Evolutionary conservation across 257 asterid species (phyloP), one percentile per base, ranked within the genome.

Genomic region (Handroanthus guayacan): DNA sequence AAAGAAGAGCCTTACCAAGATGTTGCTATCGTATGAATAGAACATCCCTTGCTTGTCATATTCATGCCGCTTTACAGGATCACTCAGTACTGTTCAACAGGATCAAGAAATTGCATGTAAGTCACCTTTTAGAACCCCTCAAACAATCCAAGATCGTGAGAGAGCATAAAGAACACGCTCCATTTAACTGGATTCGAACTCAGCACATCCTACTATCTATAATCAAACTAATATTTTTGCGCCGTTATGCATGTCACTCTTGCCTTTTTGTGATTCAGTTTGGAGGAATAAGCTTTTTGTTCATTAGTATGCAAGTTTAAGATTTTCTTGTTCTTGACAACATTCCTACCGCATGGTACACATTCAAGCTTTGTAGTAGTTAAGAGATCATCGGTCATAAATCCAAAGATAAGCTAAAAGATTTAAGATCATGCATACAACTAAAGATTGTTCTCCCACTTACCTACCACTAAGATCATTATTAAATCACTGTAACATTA

Each of bases 41-140:
- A 88, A 81, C 84, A 89, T 82, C 78, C 97, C 99, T 56, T 88
- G 84, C 84, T 82, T 87, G 89, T 95, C 98, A 84, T 93, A 95
- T 78, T 93, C 97, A 9, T 44, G 89, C 68, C 99, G 90, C 73
- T 91, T 91, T 75, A 65, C 84, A n/a, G 98, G 98, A 86, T 95
- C 96, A 41, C 88, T 93, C 84, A 93, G 67, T 70, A 95, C 99
- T 94, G 97, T 75, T 67, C 63, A n/a, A 74, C 74, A 79, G 6
- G 75, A 62, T 57, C 20, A 38, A 70, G 63, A 73, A 16, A 47
- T 57, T 38, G 9, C 17, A 11, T 41, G 58, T 73, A 57, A 58
- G 70, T 20, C 45, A 67, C 18, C 47, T 72, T 62, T 55, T 71
- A 17, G 38, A 6, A 25, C 37, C 60, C 10, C 66, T 62, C 47